Percentiles rank a stretch among this genome's conserved stretches.
Conservation (phyloP, 305 asterid species). For the Galium porrigens region DNA sequence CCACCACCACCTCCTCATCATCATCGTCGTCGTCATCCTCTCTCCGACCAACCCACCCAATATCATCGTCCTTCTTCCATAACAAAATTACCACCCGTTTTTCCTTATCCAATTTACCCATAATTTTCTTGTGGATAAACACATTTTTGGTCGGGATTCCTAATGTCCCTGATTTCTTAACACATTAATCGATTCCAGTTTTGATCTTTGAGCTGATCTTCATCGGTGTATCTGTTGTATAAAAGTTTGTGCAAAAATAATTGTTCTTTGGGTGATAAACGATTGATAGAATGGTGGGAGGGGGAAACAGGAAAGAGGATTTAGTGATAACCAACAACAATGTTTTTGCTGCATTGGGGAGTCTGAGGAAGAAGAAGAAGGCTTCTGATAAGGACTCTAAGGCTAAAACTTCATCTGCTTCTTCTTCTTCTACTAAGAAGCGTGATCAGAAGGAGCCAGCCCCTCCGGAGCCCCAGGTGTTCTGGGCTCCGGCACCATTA, state of each 20-base stretch:
- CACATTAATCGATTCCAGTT: background rate
- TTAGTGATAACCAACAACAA: slow-evolving; percentile 30
- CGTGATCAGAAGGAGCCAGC: slow-evolving; percentile 31
- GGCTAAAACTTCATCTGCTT: slow-evolving; percentile 16
- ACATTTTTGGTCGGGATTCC: background rate
- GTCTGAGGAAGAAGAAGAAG: slow-evolving; percentile 34
- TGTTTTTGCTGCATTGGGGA: slow-evolving; percentile 37
- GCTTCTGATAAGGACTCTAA: slow-evolving; percentile 22
- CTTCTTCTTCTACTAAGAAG: slow-evolving; percentile 24
- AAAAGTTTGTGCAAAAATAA: background rate
- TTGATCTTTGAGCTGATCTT: slow-evolving; percentile 2
- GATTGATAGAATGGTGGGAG: slow-evolving; percentile 27
- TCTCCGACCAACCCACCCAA: background rate
- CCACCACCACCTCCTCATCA: background rate
- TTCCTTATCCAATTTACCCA: background rate
- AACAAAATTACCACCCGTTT: background rate
- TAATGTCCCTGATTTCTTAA: background rate
- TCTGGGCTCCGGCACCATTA: slow-evolving; percentile 89
- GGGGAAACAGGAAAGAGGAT: slow-evolving; percentile 32
- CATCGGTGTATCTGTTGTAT: slow-evolving; percentile 1
- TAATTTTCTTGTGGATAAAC: background rate
- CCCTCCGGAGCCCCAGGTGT: slow-evolving; percentile 28
- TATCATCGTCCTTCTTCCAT: background rate
- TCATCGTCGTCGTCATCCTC: background rate
- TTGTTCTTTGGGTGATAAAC: background rate